Percentiles rank a stretch among this genome's conserved stretches.
Evolutionary conservation across 1,284 basidiomycete species (phyloP).

Genomic region (Chalciporus sp.): DNA sequence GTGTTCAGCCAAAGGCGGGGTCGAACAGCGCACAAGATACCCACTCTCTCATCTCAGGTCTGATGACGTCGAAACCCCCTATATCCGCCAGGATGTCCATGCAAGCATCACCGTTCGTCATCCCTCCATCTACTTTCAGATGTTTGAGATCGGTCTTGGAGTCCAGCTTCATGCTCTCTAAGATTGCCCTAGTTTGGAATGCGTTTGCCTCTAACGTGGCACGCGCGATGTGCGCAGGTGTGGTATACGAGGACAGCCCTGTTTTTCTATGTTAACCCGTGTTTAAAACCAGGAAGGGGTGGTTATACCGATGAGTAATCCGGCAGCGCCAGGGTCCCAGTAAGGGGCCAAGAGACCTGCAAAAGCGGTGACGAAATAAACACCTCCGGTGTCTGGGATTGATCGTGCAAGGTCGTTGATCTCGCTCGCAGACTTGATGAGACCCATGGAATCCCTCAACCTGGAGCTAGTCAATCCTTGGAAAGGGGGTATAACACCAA

Average conservation of each 20-base stretch:
- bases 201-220: constrained; percentile 92
- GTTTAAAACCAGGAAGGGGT: background rate
- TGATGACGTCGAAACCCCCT: constrained; percentile 88
- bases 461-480: constrained; percentile 16
- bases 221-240: constrained; percentile 90
- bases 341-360: constrained; percentile 90
- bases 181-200: constrained; percentile 90
- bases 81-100: constrained; percentile 95
- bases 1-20: constrained; percentile 3
- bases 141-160: constrained; percentile 72
- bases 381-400: constrained; percentile 84
- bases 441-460: constrained; percentile 88
- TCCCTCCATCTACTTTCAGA: constrained; percentile 93
- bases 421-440: constrained; percentile 82
- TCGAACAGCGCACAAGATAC: constrained; percentile 33
- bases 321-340: constrained; percentile 89
- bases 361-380: constrained; percentile 98
- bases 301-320: constrained; percentile 73
- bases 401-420: constrained; percentile 85
- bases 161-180: constrained; percentile 93
- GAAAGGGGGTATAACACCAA: background rate
- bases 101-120: constrained; percentile 88
- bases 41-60: constrained; percentile 96
- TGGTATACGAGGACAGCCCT: constrained; percentile 91
- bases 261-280: constrained; percentile 13